Conservation (phyloP, 1,284 basidiomycete species). For the Rhodotorula mucilaginosa region DNA sequence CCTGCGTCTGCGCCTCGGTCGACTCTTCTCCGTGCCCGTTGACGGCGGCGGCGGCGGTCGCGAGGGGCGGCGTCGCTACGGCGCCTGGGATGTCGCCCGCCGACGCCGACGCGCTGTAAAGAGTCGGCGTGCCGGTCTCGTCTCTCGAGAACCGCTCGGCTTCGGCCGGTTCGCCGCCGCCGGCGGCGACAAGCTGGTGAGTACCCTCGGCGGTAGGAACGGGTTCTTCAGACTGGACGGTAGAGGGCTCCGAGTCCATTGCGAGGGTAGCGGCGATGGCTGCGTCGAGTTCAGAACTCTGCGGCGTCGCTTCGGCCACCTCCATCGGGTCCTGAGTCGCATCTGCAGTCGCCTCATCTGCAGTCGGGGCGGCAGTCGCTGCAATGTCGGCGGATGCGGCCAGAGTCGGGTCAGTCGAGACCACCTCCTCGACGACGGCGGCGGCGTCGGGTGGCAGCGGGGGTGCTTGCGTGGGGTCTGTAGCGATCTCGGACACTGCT, state of each 20-base stretch:
- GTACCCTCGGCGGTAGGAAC: constrained; percentile 1
- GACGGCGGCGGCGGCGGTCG: background rate
- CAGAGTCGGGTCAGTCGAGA: background rate
- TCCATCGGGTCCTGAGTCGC: too few relatives aligned
- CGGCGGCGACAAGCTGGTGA: too few relatives aligned
- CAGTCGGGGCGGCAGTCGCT: background rate
- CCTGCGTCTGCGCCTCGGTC: constrained; percentile 1
- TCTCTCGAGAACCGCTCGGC: constrained; percentile 10
- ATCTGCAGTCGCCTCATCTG: too few relatives aligned
- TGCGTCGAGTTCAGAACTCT: constrained; percentile 16
- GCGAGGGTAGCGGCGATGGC: constrained; percentile 35
- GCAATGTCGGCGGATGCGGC: background rate
- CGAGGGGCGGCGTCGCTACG: constrained; percentile 15
- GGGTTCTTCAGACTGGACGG: background rate
- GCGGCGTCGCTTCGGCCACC: background rate
- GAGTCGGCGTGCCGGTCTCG: constrained; percentile 17
- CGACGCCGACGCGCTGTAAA: constrained; percentile 11
- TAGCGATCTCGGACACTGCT: background rate
- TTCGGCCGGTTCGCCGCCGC: background rate
- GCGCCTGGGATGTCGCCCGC: constrained; percentile 17
- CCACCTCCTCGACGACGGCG: background rate
- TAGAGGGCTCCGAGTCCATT: constrained; percentile 5
- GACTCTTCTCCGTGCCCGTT: background rate
- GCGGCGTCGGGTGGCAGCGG: background rate
- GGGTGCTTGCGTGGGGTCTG: background rate